Conservation (phyloP, 805 yeast genomes). For the Priceomyces fermenticarens region DNA sequence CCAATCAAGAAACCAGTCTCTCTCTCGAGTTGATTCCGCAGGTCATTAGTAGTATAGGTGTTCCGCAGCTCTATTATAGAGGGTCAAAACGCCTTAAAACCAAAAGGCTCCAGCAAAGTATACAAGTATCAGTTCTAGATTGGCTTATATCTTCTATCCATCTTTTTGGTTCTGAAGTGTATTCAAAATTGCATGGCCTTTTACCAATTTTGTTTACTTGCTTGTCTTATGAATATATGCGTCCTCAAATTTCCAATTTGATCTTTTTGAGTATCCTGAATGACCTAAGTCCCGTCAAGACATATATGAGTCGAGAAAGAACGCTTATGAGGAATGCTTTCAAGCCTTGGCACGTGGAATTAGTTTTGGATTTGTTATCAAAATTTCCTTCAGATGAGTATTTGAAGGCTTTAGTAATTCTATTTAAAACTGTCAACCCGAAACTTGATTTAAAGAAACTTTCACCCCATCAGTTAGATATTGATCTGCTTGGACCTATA, state of each 20-base stretch:
- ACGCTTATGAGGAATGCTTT: conserved; percentile 8
- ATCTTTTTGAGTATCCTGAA: conserved; percentile 17
- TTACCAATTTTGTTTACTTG: conserved; percentile 17
- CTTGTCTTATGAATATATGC: conserved; percentile 22
- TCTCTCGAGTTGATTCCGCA: conserved; percentile 5
- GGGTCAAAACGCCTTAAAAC: conserved; percentile 11
- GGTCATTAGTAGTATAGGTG: conserved; percentile 12
- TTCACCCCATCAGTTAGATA: conserved; percentile 3
- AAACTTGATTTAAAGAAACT: conserved; percentile 11
- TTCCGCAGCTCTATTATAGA: conserved; percentile 14
- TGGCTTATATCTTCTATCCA: conserved; percentile 21
- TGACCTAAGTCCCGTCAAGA: conserved; percentile 8
- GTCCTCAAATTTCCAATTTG: conserved; percentile 19
- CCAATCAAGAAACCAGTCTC: conserved; percentile 5
- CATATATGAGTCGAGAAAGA: conserved; percentile 8
- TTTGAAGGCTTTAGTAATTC: conserved; percentile 18
- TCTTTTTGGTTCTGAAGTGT: conserved; percentile 12
- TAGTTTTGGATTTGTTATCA: conserved; percentile 22
- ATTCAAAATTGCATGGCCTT: conserved; percentile 9
- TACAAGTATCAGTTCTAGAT: conserved; percentile 18
- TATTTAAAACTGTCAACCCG: conserved; percentile 20
- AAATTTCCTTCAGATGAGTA: conserved; percentile 32
- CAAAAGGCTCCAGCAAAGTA: conserved; percentile 9
- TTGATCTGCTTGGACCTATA: conserved; percentile 17
- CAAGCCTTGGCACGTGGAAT: conserved; percentile 29